Percentiles rank a stretch among this genome's conserved stretches.
Conservation (phyloP, 2,329 filamentous ascomycete genomes). For the Colletotrichum salicis region DNA sequence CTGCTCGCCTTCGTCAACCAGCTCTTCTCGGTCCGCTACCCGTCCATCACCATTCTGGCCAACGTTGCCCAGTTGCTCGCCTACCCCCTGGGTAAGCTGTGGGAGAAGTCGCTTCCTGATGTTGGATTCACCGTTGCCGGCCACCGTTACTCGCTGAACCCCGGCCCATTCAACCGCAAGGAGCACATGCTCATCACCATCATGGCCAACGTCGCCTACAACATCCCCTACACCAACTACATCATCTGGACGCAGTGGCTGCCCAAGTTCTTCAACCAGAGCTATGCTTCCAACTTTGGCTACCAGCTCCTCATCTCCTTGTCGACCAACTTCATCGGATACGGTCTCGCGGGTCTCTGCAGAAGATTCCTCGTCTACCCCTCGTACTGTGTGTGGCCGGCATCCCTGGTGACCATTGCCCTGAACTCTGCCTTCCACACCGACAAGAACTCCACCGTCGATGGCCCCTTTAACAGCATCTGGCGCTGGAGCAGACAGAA, state of each 20-base stretch:
- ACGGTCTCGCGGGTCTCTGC: slow-evolving; percentile 55
- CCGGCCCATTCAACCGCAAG: slow-evolving; percentile 62
- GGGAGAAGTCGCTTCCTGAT: slow-evolving; percentile 48
- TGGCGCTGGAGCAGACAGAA: slow-evolving; percentile 50
- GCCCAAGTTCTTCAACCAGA: slow-evolving; percentile 55
- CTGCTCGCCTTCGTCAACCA: slow-evolving; percentile 48
- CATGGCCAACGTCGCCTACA: slow-evolving; percentile 62
- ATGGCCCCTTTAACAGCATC: slow-evolving; percentile 46
- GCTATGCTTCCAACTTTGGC: slow-evolving; percentile 52
- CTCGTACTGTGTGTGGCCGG: slow-evolving; percentile 59
- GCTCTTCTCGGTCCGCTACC: slow-evolving; percentile 50
- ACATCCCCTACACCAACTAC: slow-evolving; percentile 54
- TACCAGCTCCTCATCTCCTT: slow-evolving; percentile 58
- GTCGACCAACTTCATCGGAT: slow-evolving; percentile 60
- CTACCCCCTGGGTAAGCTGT: slow-evolving; percentile 48
- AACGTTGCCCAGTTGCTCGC: slow-evolving; percentile 51
- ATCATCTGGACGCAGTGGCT: slow-evolving; percentile 56
- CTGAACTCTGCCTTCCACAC: slow-evolving; percentile 55
- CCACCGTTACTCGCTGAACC: slow-evolving; percentile 53
- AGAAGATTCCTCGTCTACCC: slow-evolving; percentile 59
- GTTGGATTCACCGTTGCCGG: slow-evolving; percentile 46
- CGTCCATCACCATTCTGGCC: slow-evolving; percentile 48
- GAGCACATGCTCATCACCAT: slow-evolving; percentile 65
- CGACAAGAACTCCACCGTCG: slow-evolving; percentile 42
- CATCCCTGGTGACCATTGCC: slow-evolving; percentile 55